These are phyloP conservation scores for Helianthus tuberosus DNA, from an alignment of 129 eudicot genomes.

Conservation along the genomic window DNA sequence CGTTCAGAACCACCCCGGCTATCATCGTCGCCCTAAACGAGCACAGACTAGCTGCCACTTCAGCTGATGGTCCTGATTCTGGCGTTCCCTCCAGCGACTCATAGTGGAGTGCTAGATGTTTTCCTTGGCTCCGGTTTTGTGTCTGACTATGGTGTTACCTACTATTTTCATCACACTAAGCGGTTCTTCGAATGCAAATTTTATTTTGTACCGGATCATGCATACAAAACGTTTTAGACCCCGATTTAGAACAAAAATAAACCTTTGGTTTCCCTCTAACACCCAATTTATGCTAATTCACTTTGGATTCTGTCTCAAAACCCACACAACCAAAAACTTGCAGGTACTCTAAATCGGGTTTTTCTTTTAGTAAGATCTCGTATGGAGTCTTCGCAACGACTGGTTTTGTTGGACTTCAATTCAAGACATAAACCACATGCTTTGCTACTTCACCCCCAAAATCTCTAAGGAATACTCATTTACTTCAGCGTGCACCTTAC, in stretches of 20 bases:
- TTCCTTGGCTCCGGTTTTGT: too few relatives aligned
- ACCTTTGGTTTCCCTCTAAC: background rate
- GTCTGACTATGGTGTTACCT: background rate
- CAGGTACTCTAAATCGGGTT: background rate
- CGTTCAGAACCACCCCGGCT: too few relatives aligned
- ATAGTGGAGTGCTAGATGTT: too few relatives aligned
- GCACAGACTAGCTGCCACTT: too few relatives aligned
- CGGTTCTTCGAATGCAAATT: background rate
- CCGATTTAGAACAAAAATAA: background rate
- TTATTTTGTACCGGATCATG: background rate
- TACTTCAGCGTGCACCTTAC: too few relatives aligned
- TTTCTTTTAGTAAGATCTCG: background rate
- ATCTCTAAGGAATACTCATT: too few relatives aligned
- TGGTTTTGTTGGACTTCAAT: background rate
- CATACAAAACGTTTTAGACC: background rate
- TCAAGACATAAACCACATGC: background rate
- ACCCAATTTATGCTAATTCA: background rate
- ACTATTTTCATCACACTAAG: background rate
- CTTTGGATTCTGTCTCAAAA: background rate
- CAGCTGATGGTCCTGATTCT: too few relatives aligned
- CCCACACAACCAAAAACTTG: background rate
- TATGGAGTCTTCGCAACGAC: background rate
- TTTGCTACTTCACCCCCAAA: too few relatives aligned
- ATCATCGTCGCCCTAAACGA: too few relatives aligned
- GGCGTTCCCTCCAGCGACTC: too few relatives aligned